These are phyloP conservation scores for Mycosphaerella arachidis DNA, from an alignment of 2,329 filamentous ascomycete species.

Conservation along the genomic window DNA sequence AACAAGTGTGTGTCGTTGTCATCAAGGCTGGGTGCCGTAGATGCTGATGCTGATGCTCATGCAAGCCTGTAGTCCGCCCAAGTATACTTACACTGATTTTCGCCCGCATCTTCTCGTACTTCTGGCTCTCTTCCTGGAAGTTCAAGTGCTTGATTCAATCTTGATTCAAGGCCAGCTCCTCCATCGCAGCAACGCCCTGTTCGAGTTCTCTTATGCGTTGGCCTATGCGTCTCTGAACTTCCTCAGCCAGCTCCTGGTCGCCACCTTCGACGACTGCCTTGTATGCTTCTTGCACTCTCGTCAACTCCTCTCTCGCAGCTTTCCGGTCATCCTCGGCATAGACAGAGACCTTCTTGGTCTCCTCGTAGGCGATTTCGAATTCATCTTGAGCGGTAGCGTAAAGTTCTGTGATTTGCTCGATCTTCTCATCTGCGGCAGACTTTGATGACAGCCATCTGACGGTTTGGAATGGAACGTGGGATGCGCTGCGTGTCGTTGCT, in stretches of 20 bases:
- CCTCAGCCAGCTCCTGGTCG: conserved; percentile 43
- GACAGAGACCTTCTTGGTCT: conserved; percentile 51
- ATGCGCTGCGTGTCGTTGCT: conserved; percentile 17
- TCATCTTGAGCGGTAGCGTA: conserved; percentile 38
- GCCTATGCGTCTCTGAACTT: conserved; percentile 49
- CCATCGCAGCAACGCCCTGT: conserved; percentile 47
- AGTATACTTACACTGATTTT: no score
- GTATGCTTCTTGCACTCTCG: conserved; percentile 47
- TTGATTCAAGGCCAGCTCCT: conserved; percentile 48
- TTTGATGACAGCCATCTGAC: conserved; percentile 27
- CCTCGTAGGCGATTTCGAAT: conserved; percentile 50
- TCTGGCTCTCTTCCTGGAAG: neutral
- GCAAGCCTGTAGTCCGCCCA: no score
- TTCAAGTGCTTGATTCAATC: conserved; percentile 28
- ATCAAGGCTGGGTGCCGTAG: no score
- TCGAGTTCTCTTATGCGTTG: conserved; percentile 52
- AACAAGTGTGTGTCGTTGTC: no score
- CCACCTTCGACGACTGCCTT: conserved; percentile 39
- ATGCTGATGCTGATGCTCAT: no score
- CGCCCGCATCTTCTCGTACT: neutral
- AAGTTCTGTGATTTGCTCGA: conserved; percentile 41
- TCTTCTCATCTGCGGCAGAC: conserved; percentile 34
- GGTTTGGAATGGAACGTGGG: conserved; percentile 23
- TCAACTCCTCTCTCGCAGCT: conserved; percentile 51
- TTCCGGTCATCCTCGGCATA: conserved; percentile 53